A percentile compares a stretch with the other conserved stretches of the same genome.
Conservation (phyloP, 2,329 filamentous ascomycete species). For the Monosporascus sp. region DNA sequence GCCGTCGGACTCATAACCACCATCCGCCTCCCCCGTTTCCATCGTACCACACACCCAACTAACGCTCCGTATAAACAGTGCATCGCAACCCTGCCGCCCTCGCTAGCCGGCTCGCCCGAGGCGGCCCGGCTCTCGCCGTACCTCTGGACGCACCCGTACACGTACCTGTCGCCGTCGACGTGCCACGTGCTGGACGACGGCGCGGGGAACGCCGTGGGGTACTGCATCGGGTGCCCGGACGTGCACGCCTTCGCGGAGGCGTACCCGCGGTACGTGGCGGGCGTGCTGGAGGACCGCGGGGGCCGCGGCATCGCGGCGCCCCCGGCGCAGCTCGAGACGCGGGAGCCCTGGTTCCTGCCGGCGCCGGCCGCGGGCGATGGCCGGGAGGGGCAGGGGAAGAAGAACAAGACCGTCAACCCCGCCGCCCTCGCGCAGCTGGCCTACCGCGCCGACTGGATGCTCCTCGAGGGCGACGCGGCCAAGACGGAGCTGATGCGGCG, state of each 20-base stretch:
- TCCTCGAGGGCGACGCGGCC: constrained; percentile 25
- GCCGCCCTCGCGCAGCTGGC: constrained; percentile 35
- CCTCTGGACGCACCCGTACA: constrained; percentile 48
- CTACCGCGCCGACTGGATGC: constrained; percentile 34
- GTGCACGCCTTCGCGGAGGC: constrained; percentile 31
- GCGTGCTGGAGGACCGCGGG: constrained; percentile 26
- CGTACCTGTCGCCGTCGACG: constrained; percentile 37
- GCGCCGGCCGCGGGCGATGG: constrained; percentile 3
- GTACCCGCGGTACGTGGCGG: constrained; percentile 34
- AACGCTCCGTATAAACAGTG: constrained; percentile 30
- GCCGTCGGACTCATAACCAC: not conserved
- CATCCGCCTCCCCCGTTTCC: not conserved
- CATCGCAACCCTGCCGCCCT: constrained; percentile 41
- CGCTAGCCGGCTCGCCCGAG: constrained; percentile 30
- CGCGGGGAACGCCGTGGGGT: constrained; percentile 38
- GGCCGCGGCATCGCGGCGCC: constrained; percentile 8
- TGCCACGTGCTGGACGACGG: constrained; percentile 47
- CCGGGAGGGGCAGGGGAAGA: not conserved
- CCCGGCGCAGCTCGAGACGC: constrained; percentile 22
- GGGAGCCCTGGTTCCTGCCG: constrained; percentile 25
- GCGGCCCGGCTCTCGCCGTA: constrained; percentile 38
- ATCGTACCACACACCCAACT: not conserved
- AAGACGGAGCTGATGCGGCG: constrained; percentile 28
- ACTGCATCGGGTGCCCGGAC: constrained; percentile 43
- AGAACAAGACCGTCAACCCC: constrained; percentile 21